These are phyloP conservation scores for Globisporangium nunn DNA, from an alignment of 352 stramenopile species.

Conservation along the genomic window DNA sequence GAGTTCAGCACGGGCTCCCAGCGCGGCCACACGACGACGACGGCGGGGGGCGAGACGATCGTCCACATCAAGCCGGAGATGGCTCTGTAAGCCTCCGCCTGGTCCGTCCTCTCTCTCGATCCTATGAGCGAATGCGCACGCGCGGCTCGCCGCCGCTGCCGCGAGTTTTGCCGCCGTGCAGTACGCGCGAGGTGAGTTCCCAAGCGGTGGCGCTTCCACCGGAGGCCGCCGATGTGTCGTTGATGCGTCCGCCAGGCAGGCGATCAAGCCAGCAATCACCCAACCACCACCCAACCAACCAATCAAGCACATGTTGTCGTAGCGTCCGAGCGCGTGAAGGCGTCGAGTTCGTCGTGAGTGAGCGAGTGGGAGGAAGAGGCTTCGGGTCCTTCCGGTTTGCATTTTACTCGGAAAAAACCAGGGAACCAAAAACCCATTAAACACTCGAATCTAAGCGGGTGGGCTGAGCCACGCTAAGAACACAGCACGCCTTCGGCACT, in stretches of 20 bases:
- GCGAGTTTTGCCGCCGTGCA: neutral
- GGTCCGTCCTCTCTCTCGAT: neutral
- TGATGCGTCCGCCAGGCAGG: neutral
- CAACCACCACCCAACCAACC: neutral
- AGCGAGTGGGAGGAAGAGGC: too few relatives aligned
- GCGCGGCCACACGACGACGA: neutral
- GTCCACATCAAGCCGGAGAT: slow-evolving; percentile 5
- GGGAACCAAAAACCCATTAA: too few relatives aligned
- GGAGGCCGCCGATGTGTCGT: too few relatives aligned
- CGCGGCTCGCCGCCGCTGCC: neutral
- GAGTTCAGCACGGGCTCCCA: slow-evolving; percentile 6
- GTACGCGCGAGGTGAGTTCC: neutral
- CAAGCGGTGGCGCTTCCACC: neutral
- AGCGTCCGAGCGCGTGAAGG: too few relatives aligned
- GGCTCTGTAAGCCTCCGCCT: neutral
- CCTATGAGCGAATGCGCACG: neutral
- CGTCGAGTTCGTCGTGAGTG: too few relatives aligned
- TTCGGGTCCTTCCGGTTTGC: too few relatives aligned
- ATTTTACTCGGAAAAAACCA: too few relatives aligned
- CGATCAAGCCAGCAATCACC: neutral
- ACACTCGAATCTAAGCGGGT: too few relatives aligned
- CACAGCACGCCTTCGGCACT: too few relatives aligned
- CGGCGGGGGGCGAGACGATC: neutral
- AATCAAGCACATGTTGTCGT: too few relatives aligned
- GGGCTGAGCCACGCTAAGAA: too few relatives aligned